Conservation (phyloP, 176 grass and related monocot genomes). For the Ensete ventricosum region DNA sequence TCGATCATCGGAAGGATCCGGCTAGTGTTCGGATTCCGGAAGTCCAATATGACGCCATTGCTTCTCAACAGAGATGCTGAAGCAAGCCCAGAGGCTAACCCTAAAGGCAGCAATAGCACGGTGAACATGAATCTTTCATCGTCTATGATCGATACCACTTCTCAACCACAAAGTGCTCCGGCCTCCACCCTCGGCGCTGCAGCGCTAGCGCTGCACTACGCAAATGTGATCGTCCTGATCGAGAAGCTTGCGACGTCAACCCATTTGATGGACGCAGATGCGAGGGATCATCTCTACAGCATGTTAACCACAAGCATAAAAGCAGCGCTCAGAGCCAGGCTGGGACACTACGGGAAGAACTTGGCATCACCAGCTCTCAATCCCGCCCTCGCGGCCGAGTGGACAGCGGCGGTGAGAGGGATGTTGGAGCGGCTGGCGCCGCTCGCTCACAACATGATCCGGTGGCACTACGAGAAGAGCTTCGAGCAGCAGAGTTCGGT, state of each 20-base stretch:
- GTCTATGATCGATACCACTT: constrained; percentile 30
- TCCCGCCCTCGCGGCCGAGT: constrained; percentile 37
- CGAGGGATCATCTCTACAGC: constrained; percentile 52
- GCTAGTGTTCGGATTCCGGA: constrained; percentile 29
- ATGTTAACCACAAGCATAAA: constrained; percentile 45
- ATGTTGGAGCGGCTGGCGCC: constrained; percentile 67
- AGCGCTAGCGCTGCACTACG: constrained; percentile 51
- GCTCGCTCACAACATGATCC: constrained; percentile 55
- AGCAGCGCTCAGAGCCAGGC: constrained; percentile 35
- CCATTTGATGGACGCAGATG: constrained; percentile 39
- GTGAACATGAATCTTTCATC: not conserved
- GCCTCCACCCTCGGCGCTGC: constrained; percentile 38
- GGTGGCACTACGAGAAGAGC: constrained; percentile 53
- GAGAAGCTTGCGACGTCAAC: constrained; percentile 46
- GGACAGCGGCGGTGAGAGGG: constrained; percentile 34
- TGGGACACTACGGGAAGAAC: constrained; percentile 7
- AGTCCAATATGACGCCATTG: constrained; percentile 9
- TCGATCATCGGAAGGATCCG: constrained; percentile 46
- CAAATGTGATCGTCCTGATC: constrained; percentile 51
- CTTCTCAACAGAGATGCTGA: not conserved
- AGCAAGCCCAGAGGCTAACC: not conserved
- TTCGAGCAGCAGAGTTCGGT: constrained; percentile 41
- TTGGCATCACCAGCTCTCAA: not conserved
- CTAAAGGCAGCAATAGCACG: not conserved
- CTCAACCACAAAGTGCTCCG: constrained; percentile 18